Conservation (phyloP, 2,329 filamentous ascomycete species). For the Emydomyces testavorans region DNA sequence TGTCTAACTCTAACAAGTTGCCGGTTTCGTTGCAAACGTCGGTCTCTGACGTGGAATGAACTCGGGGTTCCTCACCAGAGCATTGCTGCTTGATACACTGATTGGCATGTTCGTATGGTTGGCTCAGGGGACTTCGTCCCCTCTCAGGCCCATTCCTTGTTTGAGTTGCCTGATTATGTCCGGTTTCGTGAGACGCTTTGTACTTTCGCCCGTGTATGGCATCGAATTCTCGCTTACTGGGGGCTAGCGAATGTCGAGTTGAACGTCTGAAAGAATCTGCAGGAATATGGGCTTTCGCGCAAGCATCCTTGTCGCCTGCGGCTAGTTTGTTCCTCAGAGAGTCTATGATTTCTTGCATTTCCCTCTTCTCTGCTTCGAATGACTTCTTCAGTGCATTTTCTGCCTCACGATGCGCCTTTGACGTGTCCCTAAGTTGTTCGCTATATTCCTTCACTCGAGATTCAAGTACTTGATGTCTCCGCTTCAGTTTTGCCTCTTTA, state of each 20-base stretch:
- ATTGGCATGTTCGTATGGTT: not conserved
- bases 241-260: conserved; percentile 17
- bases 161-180: not conserved
- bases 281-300: not conserved
- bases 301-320: conserved; percentile 17
- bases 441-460: conserved; percentile 32
- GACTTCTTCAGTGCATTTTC: conserved; percentile 27
- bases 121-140: not conserved
- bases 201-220: not conserved
- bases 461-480: conserved; percentile 32
- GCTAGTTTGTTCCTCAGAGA: conserved; percentile 26
- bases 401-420: conserved; percentile 29
- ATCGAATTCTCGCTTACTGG: conserved; percentile 1
- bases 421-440: conserved; percentile 27
- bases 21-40: not conserved
- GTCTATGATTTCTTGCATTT: conserved; percentile 32
- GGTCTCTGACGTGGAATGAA: not conserved
- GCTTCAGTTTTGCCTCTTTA: conserved; percentile 33
- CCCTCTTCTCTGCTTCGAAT: conserved; percentile 29
- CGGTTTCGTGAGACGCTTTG: not conserved
- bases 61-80: not conserved
- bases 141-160: not conserved
- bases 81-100: not conserved
- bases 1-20: not conserved
- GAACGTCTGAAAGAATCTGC: not conserved